These are phyloP conservation scores for Trametes cinnabarina DNA, from an alignment of 768 basidiomycete species.

Conservation along the genomic window DNA sequence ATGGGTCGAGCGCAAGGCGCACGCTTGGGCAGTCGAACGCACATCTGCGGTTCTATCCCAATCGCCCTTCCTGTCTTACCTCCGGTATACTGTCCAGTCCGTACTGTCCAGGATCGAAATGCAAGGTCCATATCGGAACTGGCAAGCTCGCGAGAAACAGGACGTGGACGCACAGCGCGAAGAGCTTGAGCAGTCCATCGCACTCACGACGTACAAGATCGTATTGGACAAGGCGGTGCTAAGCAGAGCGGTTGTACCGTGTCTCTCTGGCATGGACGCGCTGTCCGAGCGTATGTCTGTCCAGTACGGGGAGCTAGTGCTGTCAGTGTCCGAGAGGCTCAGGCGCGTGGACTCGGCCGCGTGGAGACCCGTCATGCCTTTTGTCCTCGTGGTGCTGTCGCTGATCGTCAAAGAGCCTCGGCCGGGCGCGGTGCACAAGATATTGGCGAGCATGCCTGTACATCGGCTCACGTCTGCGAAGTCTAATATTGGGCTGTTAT, in stretches of 20 bases:
- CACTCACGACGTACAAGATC: slow-evolving; percentile 7
- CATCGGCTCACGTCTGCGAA: background rate
- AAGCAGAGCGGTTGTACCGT: slow-evolving; percentile 1
- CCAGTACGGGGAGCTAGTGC: slow-evolving; percentile 1
- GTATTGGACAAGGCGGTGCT: background rate
- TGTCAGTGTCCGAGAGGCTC: background rate
- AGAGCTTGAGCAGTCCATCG: slow-evolving; percentile 9
- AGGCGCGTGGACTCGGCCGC: background rate
- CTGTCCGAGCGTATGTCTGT: slow-evolving; percentile 8
- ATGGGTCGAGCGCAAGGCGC: background rate
- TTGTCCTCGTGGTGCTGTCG: slow-evolving; percentile 6
- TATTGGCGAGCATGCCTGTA: background rate
- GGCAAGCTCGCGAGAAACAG: slow-evolving; percentile 8
- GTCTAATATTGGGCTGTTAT: slow-evolving; percentile 3
- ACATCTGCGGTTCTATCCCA: background rate
- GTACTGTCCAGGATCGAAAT: background rate
- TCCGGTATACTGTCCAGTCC: background rate
- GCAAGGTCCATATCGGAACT: background rate
- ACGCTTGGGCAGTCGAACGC: background rate
- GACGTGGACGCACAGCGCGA: background rate
- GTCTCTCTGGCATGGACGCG: background rate
- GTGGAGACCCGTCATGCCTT: slow-evolving; percentile 7
- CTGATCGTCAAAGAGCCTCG: slow-evolving; percentile 4
- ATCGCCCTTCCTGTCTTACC: background rate
- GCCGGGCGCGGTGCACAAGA: background rate